Conservation (phyloP, 2,329 filamentous ascomycete species). For the Alternaria incomplexa region DNA sequence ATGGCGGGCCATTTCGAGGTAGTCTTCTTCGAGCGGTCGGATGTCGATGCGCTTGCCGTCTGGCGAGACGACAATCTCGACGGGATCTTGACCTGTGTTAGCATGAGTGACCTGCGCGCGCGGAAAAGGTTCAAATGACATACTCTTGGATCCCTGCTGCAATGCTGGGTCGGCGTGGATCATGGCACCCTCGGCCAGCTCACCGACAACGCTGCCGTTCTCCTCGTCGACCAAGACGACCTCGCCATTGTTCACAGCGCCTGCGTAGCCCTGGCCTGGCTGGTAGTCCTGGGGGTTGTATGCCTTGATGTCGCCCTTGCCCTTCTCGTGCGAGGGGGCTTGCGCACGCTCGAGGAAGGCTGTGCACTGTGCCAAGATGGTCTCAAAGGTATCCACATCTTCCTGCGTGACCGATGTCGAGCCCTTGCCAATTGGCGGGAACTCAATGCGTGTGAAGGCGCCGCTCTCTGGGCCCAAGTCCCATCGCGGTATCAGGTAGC, state of each 20-base stretch:
- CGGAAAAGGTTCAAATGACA: constrained; percentile 27
- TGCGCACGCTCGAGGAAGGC: constrained; percentile 87
- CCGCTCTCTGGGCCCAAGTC: constrained; percentile 87
- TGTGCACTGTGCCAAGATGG: constrained; percentile 96
- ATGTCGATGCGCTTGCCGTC: constrained; percentile 74
- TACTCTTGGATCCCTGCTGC: constrained; percentile 90
- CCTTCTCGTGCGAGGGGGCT: constrained; percentile 56
- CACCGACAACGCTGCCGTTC: constrained; percentile 92
- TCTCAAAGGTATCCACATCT: constrained; percentile 95
- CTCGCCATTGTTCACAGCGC: constrained; percentile 63
- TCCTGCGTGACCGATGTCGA: constrained; percentile 74
- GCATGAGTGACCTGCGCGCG: constrained; percentile 18
- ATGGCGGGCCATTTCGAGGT: constrained; percentile 78
- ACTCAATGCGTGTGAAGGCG: constrained; percentile 92
- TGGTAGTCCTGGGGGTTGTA: constrained; percentile 86
- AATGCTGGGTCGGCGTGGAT: constrained; percentile 78
- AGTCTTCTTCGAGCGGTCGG: constrained; percentile 70
- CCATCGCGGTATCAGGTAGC: constrained; percentile 95
- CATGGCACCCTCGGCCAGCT: constrained; percentile 81
- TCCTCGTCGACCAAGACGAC: constrained; percentile 96
- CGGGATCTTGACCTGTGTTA: constrained; percentile 65
- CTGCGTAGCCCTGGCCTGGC: constrained; percentile 78
- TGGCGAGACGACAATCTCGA: constrained; percentile 75
- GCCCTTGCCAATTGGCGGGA: constrained; percentile 75
- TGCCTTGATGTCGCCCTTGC: constrained; percentile 41